Conservation (phyloP, 345 rosid genomes). For the Carallia brachiata region DNA sequence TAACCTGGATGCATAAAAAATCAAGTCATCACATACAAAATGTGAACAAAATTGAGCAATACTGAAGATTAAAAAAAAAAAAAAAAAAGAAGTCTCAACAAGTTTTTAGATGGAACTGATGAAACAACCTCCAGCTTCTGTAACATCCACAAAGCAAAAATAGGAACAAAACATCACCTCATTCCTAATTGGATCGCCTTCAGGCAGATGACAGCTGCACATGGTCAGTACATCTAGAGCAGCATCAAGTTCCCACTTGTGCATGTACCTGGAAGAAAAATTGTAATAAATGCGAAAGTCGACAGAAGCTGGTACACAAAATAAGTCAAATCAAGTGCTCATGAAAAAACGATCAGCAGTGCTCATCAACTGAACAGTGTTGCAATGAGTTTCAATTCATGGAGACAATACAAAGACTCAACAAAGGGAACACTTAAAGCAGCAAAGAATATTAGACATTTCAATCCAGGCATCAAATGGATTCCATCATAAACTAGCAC, state of each 20-base stretch:
- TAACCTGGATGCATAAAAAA: conserved; percentile 43
- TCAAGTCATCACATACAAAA: conserved; percentile 4
- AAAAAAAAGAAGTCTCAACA: conserved; percentile 5
- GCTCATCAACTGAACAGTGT: no score
- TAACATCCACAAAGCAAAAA: conserved; percentile 9
- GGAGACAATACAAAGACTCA: neutral
- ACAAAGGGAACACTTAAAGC: neutral
- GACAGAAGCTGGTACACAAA: neutral
- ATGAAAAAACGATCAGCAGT: neutral
- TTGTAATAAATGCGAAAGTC: neutral
- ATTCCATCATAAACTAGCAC: no score
- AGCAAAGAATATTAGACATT: no score
- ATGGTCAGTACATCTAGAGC: conserved; percentile 93
- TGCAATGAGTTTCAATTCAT: no score
- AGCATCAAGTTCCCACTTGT: conserved; percentile 87
- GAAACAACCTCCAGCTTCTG: conserved; percentile 7
- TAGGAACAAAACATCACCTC: conserved; percentile 49
- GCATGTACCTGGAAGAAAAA: conserved; percentile 57
- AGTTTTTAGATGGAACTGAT: conserved; percentile 8
- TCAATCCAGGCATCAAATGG: no score
- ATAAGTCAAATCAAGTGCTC: neutral
- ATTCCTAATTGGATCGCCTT: conserved; percentile 53
- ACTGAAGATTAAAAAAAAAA: neutral
- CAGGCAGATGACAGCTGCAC: conserved; percentile 90
- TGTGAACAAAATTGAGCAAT: neutral